A percentile compares a stretch with the other conserved stretches of the same genome.
Conservation (phyloP, 495 filamentous ascomycete genomes). For the Xylaria cubensis region DNA sequence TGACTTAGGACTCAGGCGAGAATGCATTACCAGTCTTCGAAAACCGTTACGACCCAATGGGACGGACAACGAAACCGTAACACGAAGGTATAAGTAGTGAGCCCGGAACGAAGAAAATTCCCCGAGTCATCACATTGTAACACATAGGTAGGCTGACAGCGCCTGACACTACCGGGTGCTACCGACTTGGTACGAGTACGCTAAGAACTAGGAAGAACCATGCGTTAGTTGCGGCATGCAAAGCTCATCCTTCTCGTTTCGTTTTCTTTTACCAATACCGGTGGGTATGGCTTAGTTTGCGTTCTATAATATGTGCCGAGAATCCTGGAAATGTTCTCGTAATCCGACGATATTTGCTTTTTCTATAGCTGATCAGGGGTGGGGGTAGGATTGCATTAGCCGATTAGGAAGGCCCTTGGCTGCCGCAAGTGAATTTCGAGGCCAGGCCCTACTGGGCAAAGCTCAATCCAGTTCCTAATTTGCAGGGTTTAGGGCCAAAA, state of each 20-base stretch:
- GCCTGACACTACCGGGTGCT: conserved; percentile 21
- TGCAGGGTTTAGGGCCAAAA: conserved; percentile 23
- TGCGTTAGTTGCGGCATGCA: conserved; percentile 27
- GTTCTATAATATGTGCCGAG: conserved; percentile 16
- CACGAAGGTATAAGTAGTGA: conserved; percentile 20
- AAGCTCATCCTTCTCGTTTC: conserved; percentile 7
- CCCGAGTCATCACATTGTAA: conserved; percentile 26
- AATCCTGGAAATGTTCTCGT: conserved; percentile 21
- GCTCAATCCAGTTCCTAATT: conserved; percentile 10
- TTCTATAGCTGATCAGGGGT: conserved; percentile 26
- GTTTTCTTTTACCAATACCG: conserved; percentile 19
- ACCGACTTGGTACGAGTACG: conserved; percentile 26
- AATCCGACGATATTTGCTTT: conserved; percentile 23
- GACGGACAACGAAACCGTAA: conserved; percentile 23
- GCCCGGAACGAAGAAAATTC: conserved; percentile 27
- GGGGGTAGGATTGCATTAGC: conserved; percentile 28
- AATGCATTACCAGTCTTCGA: conserved; percentile 24
- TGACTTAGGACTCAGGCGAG: conserved; percentile 23
- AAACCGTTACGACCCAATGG: conserved; percentile 31
- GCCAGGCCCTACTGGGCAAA: conserved; percentile 23
- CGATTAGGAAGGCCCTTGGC: conserved; percentile 22
- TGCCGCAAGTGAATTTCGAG: conserved; percentile 18
- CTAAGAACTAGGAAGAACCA: conserved; percentile 28
- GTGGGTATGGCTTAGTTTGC: conserved; percentile 15
- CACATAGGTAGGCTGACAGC: conserved; percentile 24